Evolutionary conservation across 2,329 filamentous ascomycete species (phyloP).

Genomic region (Pseudogymnoascus sp.): DNA sequence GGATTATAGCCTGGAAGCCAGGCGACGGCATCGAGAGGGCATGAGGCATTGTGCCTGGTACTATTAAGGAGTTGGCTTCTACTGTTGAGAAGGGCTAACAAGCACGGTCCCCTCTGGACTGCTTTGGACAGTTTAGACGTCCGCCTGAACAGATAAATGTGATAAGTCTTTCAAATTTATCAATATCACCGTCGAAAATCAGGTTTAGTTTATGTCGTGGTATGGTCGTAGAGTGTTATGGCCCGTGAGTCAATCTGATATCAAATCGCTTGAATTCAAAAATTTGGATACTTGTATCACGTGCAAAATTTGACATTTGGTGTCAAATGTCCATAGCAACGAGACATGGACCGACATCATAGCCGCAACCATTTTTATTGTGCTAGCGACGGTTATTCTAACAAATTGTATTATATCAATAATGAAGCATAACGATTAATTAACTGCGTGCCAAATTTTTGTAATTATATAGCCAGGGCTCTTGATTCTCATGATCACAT

Average conservation of each 20-base stretch:
- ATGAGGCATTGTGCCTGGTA: slow-evolving; percentile 55
- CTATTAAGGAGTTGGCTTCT: background rate
- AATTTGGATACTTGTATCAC: slow-evolving; percentile 3
- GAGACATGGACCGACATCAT: background rate
- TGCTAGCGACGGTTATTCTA: background rate
- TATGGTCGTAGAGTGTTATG: slow-evolving; percentile 5
- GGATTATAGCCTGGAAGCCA: slow-evolving; percentile 73
- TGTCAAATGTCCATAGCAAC: background rate
- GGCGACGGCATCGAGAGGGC: slow-evolving; percentile 63
- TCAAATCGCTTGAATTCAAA: background rate
- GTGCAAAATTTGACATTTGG: background rate
- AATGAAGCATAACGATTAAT: background rate
- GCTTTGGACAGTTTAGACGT: background rate
- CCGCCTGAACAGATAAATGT: background rate
- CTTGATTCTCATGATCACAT: background rate
- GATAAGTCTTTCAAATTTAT: background rate
- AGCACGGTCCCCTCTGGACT: slow-evolving; percentile 1
- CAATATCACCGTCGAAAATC: background rate
- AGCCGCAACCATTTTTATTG: background rate
- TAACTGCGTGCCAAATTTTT: background rate
- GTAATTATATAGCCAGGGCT: background rate
- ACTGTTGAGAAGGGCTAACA: background rate
- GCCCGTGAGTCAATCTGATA: slow-evolving; percentile 4
- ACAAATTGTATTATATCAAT: background rate
- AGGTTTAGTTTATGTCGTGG: background rate